These are phyloP conservation scores for Irineochytrium annulatum DNA, from an alignment of 192 early-diverging fungal species.

Conservation along the genomic window DNA sequence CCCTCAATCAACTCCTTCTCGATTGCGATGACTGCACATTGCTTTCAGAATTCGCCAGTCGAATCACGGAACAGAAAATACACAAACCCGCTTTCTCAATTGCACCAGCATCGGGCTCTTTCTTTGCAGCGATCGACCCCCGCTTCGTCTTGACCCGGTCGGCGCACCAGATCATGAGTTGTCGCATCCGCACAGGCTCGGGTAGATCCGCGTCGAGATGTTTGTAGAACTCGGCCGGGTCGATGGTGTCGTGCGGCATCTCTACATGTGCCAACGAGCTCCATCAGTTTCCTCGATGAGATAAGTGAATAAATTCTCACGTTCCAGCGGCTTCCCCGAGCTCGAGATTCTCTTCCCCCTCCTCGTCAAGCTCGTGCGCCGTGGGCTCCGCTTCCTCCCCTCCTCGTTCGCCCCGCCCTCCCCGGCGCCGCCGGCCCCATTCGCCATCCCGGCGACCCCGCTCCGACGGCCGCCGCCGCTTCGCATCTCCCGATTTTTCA, in stretches of 20 bases:
- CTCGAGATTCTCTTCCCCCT: slow-evolving; percentile 17
- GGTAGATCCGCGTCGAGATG: slow-evolving; percentile 64
- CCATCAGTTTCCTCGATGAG: neutral
- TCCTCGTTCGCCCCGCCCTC: neutral
- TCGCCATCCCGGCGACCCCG: neutral
- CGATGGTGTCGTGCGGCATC: slow-evolving; percentile 56
- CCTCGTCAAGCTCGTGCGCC: neutral
- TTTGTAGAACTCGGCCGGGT: slow-evolving; percentile 55
- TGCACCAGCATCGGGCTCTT: neutral
- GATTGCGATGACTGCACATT: slow-evolving; percentile 28
- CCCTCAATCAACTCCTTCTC: slow-evolving; percentile 37
- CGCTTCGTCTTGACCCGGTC: slow-evolving; percentile 29
- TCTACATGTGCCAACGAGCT: slow-evolving; percentile 21
- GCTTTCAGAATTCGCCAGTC: neutral
- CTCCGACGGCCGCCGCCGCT: slow-evolving; percentile 3
- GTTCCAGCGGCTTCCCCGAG: slow-evolving; percentile 19
- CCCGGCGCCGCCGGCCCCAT: neutral
- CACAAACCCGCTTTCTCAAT: neutral
- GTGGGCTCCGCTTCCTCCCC: neutral
- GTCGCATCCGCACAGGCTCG: slow-evolving; percentile 61
- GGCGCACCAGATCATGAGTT: slow-evolving; percentile 68
- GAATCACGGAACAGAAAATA: slow-evolving; percentile 3
- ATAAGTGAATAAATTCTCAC: slow-evolving; percentile 9
- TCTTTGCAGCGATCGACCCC: neutral
- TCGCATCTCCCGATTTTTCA: slow-evolving; percentile 24